Evolutionary conservation across 2,329 filamentous ascomycete genomes (phyloP).

Genomic region (Drechmeria coniospora): DNA sequence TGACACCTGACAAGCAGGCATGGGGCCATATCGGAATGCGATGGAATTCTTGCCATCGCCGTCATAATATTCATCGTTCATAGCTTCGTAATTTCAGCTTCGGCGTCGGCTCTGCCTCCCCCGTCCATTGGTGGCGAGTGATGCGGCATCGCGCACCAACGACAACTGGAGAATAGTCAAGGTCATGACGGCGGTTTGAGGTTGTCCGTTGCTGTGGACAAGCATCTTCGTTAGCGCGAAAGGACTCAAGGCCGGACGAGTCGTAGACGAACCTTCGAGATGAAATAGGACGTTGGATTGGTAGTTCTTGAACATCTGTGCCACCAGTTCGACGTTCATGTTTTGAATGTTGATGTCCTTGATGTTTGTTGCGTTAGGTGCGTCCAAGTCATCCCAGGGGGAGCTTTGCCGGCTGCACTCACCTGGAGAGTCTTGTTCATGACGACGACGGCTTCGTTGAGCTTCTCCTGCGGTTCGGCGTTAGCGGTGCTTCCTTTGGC

Average conservation of each 20-base stretch:
- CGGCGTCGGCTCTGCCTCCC: too few species aligned
- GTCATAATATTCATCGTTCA: too few species aligned
- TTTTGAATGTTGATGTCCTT: slow-evolving; percentile 97
- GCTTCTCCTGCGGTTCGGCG: slow-evolving; percentile 56
- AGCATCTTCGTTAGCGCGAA: slow-evolving; percentile 1
- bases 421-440: slow-evolving; percentile 89
- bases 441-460: slow-evolving; percentile 85
- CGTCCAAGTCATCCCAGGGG: background rate
- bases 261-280: slow-evolving; percentile 57
- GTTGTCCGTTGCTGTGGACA: slow-evolving; percentile 56
- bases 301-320: slow-evolving; percentile 99
- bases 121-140: slow-evolving; percentile 5
- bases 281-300: slow-evolving; percentile 96
- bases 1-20: too few species aligned
- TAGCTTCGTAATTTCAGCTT: too few species aligned
- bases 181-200: slow-evolving; percentile 58
- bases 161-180: background rate
- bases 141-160: background rate
- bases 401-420: background rate
- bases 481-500: background rate
- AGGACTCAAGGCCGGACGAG: background rate
- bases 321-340: slow-evolving; percentile 95
- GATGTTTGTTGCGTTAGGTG: background rate
- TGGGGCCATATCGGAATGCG: too few species aligned
- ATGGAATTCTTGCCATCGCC: too few species aligned